A percentile compares a stretch with the other conserved stretches of the same genome.
Conservation (phyloP, 805 yeast species). For the Tetrapisispora fleetii region DNA sequence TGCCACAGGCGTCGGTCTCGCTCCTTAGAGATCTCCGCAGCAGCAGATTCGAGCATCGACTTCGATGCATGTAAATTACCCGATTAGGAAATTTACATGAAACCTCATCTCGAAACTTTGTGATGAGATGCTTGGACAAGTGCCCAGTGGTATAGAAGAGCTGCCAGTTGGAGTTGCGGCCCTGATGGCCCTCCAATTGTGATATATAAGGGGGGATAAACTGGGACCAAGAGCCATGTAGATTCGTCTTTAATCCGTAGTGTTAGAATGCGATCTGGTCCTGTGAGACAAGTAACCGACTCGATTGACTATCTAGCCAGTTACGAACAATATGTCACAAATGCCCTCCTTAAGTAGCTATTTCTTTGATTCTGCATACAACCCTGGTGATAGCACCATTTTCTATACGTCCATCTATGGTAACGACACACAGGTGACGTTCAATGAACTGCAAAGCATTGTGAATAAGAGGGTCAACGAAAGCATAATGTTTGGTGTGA, state of each 20-base stretch:
- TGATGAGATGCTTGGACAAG: neutral
- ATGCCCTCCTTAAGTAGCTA: constrained; percentile 8
- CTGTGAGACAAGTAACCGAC: too few species aligned
- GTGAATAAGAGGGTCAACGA: constrained; percentile 29
- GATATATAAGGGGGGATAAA: neutral
- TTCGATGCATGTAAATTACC: constrained; percentile 1
- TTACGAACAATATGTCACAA: neutral
- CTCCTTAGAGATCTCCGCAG: neutral
- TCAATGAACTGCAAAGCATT: constrained; percentile 35
- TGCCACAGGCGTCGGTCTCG: too few species aligned
- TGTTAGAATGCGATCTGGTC: too few species aligned
- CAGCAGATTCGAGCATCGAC: neutral
- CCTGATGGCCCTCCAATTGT: neutral
- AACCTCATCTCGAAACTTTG: constrained; percentile 12
- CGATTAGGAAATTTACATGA: constrained; percentile 4
- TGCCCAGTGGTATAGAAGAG: neutral
- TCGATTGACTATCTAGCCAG: neutral
- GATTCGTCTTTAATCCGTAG: too few species aligned
- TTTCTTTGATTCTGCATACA: constrained; percentile 16
- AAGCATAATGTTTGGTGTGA: constrained; percentile 44
- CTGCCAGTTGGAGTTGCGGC: neutral
- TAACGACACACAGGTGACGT: constrained; percentile 25
- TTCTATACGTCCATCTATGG: constrained; percentile 39
- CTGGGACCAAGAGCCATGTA: too few species aligned
- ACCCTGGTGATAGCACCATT: constrained; percentile 22